These are phyloP conservation scores for Tetrahymena malaccensis DNA, from an alignment of 73 alveolate species.

Conservation along the genomic window DNA sequence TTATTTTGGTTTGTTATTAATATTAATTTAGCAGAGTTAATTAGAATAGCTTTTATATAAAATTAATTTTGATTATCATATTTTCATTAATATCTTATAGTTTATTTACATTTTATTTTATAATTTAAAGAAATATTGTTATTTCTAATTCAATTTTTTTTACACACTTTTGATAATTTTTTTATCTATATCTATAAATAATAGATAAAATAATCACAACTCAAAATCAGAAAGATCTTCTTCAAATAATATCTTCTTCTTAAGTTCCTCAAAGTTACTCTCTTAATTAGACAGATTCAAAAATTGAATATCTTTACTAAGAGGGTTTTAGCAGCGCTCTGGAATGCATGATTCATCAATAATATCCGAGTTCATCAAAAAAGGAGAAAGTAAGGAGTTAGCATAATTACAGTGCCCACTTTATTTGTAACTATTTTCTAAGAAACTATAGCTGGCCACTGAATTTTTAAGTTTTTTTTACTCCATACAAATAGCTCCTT, in stretches of 20 bases:
- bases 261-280: background rate
- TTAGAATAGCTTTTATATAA: background rate
- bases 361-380: background rate
- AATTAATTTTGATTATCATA: background rate
- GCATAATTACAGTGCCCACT: background rate
- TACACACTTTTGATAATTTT: no score
- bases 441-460: background rate
- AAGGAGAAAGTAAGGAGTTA: background rate
- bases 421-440: background rate
- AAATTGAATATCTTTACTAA: background rate
- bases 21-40: background rate
- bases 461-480: background rate
- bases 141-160: no score
- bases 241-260: background rate
- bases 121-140: background rate
- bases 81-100: background rate
- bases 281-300: background rate
- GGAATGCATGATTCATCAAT: background rate
- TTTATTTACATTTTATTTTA: background rate
- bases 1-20: background rate
- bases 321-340: background rate
- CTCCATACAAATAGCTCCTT: background rate
- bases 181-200: background rate
- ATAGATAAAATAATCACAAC: background rate
- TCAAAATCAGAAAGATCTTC: background rate